Evolutionary conservation across 148 eudicot species (phyloP).

Genomic region (Heliosperma pusillum): DNA sequence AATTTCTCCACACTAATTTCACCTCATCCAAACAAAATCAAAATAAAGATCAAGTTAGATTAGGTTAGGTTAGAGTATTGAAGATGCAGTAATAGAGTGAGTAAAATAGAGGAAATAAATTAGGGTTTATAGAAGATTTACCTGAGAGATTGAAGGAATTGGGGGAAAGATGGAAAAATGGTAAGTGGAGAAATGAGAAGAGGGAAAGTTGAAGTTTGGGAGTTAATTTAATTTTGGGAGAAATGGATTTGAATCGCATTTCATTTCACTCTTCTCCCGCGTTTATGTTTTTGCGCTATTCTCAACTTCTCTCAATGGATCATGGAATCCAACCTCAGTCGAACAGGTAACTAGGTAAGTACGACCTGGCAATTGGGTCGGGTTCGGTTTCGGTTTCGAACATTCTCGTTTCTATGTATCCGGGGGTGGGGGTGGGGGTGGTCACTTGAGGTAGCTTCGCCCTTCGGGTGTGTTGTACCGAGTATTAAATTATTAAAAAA

Average conservation of each 20-base stretch:
- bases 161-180: background rate
- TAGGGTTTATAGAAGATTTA: slow-evolving; percentile 18
- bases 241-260: background rate
- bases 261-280: background rate
- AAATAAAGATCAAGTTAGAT: too few relatives aligned
- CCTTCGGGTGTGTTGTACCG: too few relatives aligned
- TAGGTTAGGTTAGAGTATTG: background rate
- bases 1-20: background rate
- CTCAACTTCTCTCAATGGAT: too few relatives aligned
- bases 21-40: background rate
- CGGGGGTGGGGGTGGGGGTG: too few relatives aligned
- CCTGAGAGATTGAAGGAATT: background rate
- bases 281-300: background rate
- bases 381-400: too few relatives aligned
- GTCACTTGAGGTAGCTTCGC: too few relatives aligned
- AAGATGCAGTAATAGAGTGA: slow-evolving; percentile 18
- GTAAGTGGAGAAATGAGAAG: background rate
- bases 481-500: too few relatives aligned
- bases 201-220: background rate
- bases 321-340: too few relatives aligned
- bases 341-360: too few relatives aligned
- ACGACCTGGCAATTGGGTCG: too few relatives aligned
- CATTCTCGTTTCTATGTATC: too few relatives aligned
- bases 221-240: background rate
- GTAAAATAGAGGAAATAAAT: background rate